phyloP scores from a whole-genome alignment of 2,329 filamentous ascomycete species.

The Xylaria sp. region DNA sequence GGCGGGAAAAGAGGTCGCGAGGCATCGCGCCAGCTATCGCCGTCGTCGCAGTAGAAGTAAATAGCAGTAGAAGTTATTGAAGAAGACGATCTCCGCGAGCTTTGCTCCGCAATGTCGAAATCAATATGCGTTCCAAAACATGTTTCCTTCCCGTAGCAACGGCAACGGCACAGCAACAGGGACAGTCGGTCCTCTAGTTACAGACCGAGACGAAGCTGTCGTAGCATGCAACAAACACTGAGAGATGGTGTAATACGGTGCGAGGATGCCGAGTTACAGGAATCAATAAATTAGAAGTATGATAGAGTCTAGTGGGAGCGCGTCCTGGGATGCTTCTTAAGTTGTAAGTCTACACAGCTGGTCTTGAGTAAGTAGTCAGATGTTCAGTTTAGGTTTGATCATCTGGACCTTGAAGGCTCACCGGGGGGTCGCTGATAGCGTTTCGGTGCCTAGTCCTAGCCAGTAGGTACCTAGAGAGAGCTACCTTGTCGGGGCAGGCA shows the following conservation, averaged over 20 bases:
- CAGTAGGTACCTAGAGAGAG: too few relatives aligned
- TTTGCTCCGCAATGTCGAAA: conserved; percentile 18
- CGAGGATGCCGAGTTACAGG: conserved; percentile 3
- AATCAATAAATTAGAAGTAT: background rate
- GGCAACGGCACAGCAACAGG: background rate
- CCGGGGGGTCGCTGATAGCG: conserved; percentile 22
- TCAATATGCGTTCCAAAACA: conserved; percentile 24
- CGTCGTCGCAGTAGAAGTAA: background rate
- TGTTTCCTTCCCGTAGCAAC: conserved; percentile 10
- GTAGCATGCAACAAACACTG: conserved; percentile 6
- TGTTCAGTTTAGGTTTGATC: conserved; percentile 31
- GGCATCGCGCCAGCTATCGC: conserved; percentile 53
- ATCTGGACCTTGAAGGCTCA: conserved; percentile 40
- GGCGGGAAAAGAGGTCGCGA: conserved; percentile 60
- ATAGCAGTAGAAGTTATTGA: conserved; percentile 11
- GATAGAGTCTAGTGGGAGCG: background rate
- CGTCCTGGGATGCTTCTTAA: background rate
- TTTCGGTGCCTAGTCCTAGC: background rate
- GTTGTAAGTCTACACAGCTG: background rate
- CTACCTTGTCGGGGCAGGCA: background rate
- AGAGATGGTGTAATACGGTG: background rate
- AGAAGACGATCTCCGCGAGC: conserved; percentile 2
- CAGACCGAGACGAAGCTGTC: conserved; percentile 10
- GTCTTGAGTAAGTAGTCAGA: conserved; percentile 6
- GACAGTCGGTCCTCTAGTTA: background rate